These are phyloP conservation scores for Xylaria sp. DNA, from an alignment of 495 filamentous ascomycete species.

Conservation along the genomic window DNA sequence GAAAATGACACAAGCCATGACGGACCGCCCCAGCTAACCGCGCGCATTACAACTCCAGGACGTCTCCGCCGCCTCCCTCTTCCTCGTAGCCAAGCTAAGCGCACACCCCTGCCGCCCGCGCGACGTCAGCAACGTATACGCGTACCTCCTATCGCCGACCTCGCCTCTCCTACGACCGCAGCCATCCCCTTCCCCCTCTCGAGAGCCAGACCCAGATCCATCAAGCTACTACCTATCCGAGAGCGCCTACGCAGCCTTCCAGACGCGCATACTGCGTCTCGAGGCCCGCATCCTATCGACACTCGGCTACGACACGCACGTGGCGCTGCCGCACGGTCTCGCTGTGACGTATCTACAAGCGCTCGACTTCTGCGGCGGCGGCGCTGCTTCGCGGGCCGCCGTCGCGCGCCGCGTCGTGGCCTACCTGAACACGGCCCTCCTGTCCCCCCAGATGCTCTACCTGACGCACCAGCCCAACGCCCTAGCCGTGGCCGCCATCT, in stretches of 20 bases:
- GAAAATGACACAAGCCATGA: no score
- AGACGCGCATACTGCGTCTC: conserved; percentile 66
- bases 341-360: conserved; percentile 93
- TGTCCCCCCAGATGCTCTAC: conserved; percentile 89
- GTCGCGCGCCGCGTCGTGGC: conserved; percentile 70
- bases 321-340: conserved; percentile 84
- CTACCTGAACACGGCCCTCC: conserved; percentile 81
- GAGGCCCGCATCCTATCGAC: conserved; percentile 79
- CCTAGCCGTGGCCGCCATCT: conserved; percentile 87
- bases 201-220: conserved; percentile 54
- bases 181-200: conserved; percentile 40
- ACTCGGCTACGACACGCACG: conserved; percentile 82
- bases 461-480: conserved; percentile 88
- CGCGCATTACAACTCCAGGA: conserved; percentile 56
- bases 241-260: conserved; percentile 67
- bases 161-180: conserved; percentile 64
- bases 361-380: conserved; percentile 63
- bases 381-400: conserved; percentile 34
- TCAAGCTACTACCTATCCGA: conserved; percentile 78
- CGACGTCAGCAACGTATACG: conserved; percentile 82
- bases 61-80: conserved; percentile 81
- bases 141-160: conserved; percentile 75
- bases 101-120: conserved; percentile 76
- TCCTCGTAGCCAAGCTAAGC: conserved; percentile 84
- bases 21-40: not conserved